Conservation (phyloP, 2,329 filamentous ascomycete species). For the Hymenoscyphus scutula region DNA sequence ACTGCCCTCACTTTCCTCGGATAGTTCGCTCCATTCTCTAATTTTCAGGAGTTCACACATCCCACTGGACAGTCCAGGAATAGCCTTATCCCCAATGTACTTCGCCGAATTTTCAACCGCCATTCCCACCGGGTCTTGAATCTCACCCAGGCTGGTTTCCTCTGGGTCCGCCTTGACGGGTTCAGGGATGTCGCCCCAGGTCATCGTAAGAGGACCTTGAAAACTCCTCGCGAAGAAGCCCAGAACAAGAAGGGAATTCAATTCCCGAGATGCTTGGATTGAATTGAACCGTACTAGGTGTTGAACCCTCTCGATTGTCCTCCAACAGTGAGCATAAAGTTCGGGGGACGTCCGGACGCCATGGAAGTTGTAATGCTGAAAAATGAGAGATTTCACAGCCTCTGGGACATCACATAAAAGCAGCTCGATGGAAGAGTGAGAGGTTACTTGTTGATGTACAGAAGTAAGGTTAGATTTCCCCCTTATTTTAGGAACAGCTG, state of each 20-base stretch:
- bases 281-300: neutral
- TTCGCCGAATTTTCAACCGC: neutral
- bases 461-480: neutral
- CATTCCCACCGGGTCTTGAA: neutral
- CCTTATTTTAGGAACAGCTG: neutral
- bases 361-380: neutral
- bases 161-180: neutral
- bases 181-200: too few species aligned
- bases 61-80: neutral
- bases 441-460: neutral
- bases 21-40: neutral
- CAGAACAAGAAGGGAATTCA: neutral
- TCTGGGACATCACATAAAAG: neutral
- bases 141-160: neutral
- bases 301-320: neutral
- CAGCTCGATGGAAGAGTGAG: neutral
- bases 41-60: neutral
- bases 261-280: neutral
- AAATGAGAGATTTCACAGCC: neutral
- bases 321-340: neutral
- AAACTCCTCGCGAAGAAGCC: neutral
- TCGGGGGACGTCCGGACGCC: neutral
- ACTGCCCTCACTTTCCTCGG: neutral
- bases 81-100: neutral
- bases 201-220: too few species aligned